Conservation (phyloP, 1,284 basidiomycete genomes). For the Sanguinoderma infundibulare region DNA sequence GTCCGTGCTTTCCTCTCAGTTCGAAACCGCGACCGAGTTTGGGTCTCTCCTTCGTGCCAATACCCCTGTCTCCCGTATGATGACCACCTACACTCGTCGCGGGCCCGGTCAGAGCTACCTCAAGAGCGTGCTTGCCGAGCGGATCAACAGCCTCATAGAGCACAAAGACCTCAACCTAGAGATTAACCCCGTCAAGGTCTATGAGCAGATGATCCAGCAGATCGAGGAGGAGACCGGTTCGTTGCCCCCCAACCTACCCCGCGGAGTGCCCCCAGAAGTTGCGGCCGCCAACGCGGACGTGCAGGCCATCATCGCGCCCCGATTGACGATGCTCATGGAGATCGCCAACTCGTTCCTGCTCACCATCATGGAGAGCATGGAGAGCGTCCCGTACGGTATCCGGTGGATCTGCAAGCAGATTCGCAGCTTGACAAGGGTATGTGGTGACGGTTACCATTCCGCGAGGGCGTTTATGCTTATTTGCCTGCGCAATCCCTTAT, state of each 20-base stretch:
- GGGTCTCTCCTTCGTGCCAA: constrained; percentile 96
- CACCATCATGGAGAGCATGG: constrained; percentile 98
- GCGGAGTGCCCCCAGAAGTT: constrained; percentile 92
- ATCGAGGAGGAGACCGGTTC: constrained; percentile 96
- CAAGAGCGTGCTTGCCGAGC: constrained; percentile 94
- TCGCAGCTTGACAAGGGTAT: constrained; percentile 88
- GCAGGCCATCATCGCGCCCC: constrained; percentile 95
- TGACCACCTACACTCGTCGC: constrained; percentile 99
- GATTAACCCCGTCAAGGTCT: constrained; percentile 98
- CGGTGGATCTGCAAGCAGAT: constrained; percentile 99
- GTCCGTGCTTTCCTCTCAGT: constrained; percentile 97
- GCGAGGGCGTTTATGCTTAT: constrained; percentile 8
- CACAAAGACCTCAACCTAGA: constrained; percentile 98
- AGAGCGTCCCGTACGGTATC: constrained; percentile 97
- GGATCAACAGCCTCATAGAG: constrained; percentile 97
- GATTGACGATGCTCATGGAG: constrained; percentile 98
- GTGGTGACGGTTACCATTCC: constrained; percentile 2
- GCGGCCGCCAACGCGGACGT: constrained; percentile 94
- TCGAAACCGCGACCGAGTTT: constrained; percentile 98
- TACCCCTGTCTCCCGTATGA: constrained; percentile 99
- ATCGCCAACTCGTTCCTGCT: constrained; percentile 97
- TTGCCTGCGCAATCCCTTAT: not conserved
- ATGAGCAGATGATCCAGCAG: constrained; percentile 98
- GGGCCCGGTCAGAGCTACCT: constrained; percentile 98
- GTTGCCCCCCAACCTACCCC: constrained; percentile 87